Conservation (phyloP, 164 flowering plant genomes). For the Cinnamomum micranthum region DNA sequence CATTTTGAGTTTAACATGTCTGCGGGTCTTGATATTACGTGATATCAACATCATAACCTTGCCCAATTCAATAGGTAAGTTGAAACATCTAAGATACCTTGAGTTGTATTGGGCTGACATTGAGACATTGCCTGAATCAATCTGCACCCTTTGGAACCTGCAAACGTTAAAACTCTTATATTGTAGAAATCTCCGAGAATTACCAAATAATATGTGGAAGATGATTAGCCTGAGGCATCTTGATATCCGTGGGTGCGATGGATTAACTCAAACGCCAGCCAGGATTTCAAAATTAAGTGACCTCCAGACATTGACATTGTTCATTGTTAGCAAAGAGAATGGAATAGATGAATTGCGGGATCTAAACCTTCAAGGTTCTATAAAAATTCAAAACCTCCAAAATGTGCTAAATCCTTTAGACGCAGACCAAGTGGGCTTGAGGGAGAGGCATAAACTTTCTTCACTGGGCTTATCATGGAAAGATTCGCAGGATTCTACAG, state of each 20-base stretch:
- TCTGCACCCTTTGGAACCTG: conserved; percentile 15
- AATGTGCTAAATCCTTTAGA: not conserved
- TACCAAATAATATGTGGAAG: conserved; percentile 3
- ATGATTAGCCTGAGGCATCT: conserved; percentile 13
- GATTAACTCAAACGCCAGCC: not conserved
- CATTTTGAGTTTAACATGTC: not conserved
- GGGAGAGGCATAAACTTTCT: not conserved
- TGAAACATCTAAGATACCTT: conserved; percentile 10
- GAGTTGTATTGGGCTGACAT: not conserved
- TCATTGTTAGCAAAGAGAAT: conserved; percentile 9
- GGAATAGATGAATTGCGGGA: not conserved
- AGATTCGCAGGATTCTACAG: no score
- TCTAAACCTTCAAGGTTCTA: conserved; percentile 5
- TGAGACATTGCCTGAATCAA: conserved; percentile 12
- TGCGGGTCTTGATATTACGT: not conserved
- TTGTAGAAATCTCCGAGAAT: conserved; percentile 11
- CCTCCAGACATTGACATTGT: conserved; percentile 21
- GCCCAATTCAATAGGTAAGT: conserved; percentile 1
- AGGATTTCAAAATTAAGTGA: not conserved
- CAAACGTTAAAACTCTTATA: conserved; percentile 17
- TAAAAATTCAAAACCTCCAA: conserved; percentile 1
- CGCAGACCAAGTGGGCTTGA: conserved; percentile 2
- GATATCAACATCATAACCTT: not conserved
- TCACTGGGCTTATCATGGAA: not conserved
- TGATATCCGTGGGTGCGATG: not conserved